Evolutionary conservation across 352 stramenopile species (phyloP), one percentile per base, ranked within the genome.

Genomic region (Globisporangium megalacanthum): DNA sequence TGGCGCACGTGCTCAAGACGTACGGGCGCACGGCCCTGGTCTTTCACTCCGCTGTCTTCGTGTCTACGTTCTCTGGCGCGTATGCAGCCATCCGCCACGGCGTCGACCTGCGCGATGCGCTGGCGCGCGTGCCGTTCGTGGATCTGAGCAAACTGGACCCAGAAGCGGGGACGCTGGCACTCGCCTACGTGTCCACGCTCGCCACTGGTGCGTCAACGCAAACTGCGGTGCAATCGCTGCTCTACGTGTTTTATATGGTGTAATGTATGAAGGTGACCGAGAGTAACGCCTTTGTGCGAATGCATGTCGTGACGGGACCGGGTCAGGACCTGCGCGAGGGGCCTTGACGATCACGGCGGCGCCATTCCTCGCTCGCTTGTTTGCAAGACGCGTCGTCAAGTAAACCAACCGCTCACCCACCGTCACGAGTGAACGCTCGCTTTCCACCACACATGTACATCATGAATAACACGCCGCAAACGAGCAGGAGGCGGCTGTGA

Each of bases 1-100:
- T 89, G 15, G 77, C 92, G 67, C 72, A 95, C 58, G 84, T 95
- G 60, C 71, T 90, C 22, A 78, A 95, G 66, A 92, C 97, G 62
- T 98, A 99, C 78, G 85, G 96, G 13, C 97, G 98, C 70, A 84
- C 98, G 54, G 70, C 89, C 33, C 69, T 98, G 42, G 88, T 98
- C 81, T 88, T 97, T 52, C 68, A 97, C 54, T 85, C 94, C 20
- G 96, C 92, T 61, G 64, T 95, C 45, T 99, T 99, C 77, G 90
- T 86, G 7, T 89, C 95, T 17, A 98, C 98, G 63, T 97, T 99
- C 63, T 83, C 79, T 1, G 89, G 81, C 46, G 83, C 77, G 20
- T 94, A 90, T 56, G 68, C 66, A 4, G 79, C 79, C 36, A 89
- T 94, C 56, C 68, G 75, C 48, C 65, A 81, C 54, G 84, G 84